Base-by-base conservation (phyloP, 352 stramenopile genomes). In the Plasmopara halstedii region DNA sequence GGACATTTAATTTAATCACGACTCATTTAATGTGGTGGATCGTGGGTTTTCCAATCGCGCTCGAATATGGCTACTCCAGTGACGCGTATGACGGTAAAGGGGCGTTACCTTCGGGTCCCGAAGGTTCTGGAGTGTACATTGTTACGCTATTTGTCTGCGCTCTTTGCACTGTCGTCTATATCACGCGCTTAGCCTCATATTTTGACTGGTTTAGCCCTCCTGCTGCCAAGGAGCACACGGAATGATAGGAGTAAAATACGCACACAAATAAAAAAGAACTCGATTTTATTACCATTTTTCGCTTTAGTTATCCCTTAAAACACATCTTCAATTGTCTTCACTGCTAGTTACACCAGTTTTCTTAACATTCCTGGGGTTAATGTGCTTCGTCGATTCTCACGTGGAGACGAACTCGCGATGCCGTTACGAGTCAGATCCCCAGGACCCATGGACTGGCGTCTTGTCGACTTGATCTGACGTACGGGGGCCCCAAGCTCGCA, bases 401-500 rank as follows among this genome's bases (percentile, higher is more conserved):
- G 52, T 10, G 53, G 33, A 29, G 62, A 51, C 32, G 61, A 67
- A 25, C 37, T 72, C 31, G 46, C 55, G 25, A 58, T 45, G 19
- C 39, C 48, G 31, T 38, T 40, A 18, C 53, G 57, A 17, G 46
- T 42, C 20, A 66, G 18, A 48, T 67, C 58, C 21, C 54, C 54
- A 39, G 50, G 40, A 21, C 46, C 58, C 6, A 64, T 15, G 7
- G 61, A 64, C 23, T 64, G 57, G 14, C 74, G 71, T 33, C 56
- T 43, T 21, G 36, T 42, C 10, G 70, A 61, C 59, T 88, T 89
- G 62, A 94, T 83, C 58, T 94, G 81, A 17, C 79, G 72, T 31
- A 94, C 97, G 15, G 97, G 93, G 15, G 94, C 89, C 25, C 95
- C 96, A 7, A 99, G 70, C 58, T 99, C 95, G 25, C 97, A 98